phyloP scores from a whole-genome alignment of 352 stramenopile genomes.

The Pythium diclinum region DNA sequence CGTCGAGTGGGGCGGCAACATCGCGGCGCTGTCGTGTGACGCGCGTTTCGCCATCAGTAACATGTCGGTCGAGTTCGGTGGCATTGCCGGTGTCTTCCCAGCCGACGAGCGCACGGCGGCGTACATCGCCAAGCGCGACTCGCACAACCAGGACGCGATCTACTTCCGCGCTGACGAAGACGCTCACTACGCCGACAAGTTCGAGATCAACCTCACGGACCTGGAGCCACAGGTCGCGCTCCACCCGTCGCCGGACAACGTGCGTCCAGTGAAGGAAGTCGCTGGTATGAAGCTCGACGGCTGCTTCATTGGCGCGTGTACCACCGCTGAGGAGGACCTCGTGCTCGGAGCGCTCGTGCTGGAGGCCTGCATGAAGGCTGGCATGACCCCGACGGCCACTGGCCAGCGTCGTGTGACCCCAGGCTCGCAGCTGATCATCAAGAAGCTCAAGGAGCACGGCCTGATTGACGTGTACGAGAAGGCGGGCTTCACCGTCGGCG shows the following conservation, averaged over 20 bases:
- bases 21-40: slow-evolving; percentile 70
- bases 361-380: slow-evolving; percentile 68
- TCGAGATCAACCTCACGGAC: slow-evolving; percentile 69
- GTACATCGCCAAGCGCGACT: slow-evolving; percentile 70
- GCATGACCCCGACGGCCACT: slow-evolving; percentile 48
- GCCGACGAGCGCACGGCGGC: slow-evolving; percentile 71
- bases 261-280: slow-evolving; percentile 64
- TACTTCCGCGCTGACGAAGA: slow-evolving; percentile 81
- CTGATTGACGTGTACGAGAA: slow-evolving; percentile 78
- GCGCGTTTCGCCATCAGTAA: slow-evolving; percentile 83
- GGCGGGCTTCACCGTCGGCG: slow-evolving; percentile 73
- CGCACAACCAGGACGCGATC: slow-evolving; percentile 75
- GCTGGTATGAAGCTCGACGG: slow-evolving; percentile 74
- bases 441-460: slow-evolving; percentile 75
- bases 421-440: slow-evolving; percentile 74
- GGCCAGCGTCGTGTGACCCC: slow-evolving; percentile 78
- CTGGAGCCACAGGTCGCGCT: slow-evolving; percentile 73
- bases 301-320: slow-evolving; percentile 86
- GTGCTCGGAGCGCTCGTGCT: slow-evolving; percentile 77
- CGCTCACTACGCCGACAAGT: slow-evolving; percentile 68
- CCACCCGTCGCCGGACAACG: slow-evolving; percentile 80
- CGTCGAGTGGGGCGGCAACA: slow-evolving; percentile 82
- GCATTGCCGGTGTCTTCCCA: slow-evolving; percentile 81
- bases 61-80: slow-evolving; percentile 85
- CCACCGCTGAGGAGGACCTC: slow-evolving; percentile 77